Evolutionary conservation across 352 stramenopile species (phyloP), one percentile per base, ranked within the genome.

Genomic region (Phytophthora fragariaefolia): DNA sequence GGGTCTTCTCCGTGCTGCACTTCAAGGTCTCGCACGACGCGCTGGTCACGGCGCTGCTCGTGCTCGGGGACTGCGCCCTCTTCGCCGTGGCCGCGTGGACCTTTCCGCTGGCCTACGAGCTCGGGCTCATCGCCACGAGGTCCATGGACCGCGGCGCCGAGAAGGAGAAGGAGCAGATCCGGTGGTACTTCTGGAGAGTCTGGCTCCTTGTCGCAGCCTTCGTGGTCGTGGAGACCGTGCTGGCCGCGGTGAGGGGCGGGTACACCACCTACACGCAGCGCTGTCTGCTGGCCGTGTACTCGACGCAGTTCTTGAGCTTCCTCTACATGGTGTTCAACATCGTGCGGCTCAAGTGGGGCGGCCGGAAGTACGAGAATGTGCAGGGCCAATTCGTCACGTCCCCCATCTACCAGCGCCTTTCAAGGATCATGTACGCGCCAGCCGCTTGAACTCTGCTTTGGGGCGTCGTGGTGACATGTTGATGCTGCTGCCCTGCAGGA

Each of bases 331-430:
- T 79, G 4, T 65, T 54, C 40, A 47, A 72, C 40, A 43, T 91
- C 4, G 15, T 82, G 5, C 32, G 59, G 23, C 76, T 91, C 18
- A 89, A 88, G 43, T 56, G 70, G 4, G 71, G 57, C 8, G 82
- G 80, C n/a, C 71, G 81, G 27, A 79, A 91, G 56, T 86, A 81
- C 30, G 84, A 93, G 46, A 86, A 79, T 18, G 76, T 90, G 15
- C 76, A 90, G 27, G 82, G 82, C 15, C 63, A 75, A 24, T 88
- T 92, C 55, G 73, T 89, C 28, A 72, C 74, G 17, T 92, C 83
- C 2, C 83, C 83, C 2, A 69, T 92, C 26, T 92, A 92, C 53
- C 69, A 85, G 28, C 73, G 83, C 15, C 76, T 92, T 12, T 85
- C 83, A 40, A 61, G 67, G 18, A 90, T 92, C 70, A 82, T 92